Evolutionary conservation across 176 grass and related monocot genomes (phyloP), one percentile per base, ranked within the genome.

Genomic region (Aegilops speltoides): DNA sequence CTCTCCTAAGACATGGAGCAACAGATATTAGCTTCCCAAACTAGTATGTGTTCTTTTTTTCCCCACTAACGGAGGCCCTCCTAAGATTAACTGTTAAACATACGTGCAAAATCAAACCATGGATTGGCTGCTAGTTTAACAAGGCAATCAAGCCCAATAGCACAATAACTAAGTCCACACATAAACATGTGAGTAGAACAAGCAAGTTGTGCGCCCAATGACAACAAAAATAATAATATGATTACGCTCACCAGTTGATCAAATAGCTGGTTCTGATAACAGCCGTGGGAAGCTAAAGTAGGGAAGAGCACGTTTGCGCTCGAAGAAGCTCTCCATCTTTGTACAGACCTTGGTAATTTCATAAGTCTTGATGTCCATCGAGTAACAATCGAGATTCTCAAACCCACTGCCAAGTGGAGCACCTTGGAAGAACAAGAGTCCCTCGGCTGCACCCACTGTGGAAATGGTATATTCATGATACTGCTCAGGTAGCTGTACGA

Each of bases 231-330:
- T 8, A 26, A 2, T 64, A 11, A 64, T 28, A 13, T 64, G 24
- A 26, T 26, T n/a, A 64, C 2, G 3, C 7, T 80, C 73, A 86
- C 85, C 77, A 45, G 0, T 79, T 86, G 61, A 26, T 64, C 84
- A 86, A 1, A 78, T 40, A 16, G 64, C 29, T 22, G 64, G 84
- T 61, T 79, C 59, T n/a, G 50, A 22, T 12, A 70, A 61, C 29
- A 78, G 56, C 7, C 36, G 67, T 20, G 54, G 15, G 67, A 86
- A 86, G 8, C 77, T 56, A 7, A 46, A 80, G 36, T 72, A 86
- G 1, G 67, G 24, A 3, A 12, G 0, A 0, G 23, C 26, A 48
- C 7, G 4, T 34, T 19, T 68, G 65, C 7, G 29, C 4, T 34
- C 4, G 16, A 68, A 34, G 10, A 68, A 68, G 31, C 2, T 13